Base-by-base conservation (phyloP, 202 grass and related monocot species). In the Thinopyrum obtusiflorum region DNA sequence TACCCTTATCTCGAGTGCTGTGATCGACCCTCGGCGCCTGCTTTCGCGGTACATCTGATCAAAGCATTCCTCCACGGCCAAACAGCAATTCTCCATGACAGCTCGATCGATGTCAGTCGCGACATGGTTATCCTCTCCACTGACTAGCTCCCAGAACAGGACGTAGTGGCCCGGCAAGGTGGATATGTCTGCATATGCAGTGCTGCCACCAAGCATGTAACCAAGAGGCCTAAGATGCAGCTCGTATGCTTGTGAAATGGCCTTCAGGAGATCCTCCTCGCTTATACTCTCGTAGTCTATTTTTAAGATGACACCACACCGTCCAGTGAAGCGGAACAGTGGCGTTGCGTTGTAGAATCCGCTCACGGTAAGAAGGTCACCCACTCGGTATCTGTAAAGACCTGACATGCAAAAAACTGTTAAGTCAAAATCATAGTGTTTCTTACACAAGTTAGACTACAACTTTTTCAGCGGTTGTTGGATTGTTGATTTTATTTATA, bases 381-480 rank as follows among this genome's bases (percentile, higher is more conserved):
- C 84, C 27, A 86, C 68, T 14, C 49, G 61, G 76, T 86, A 86
- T 47, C 84, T 80, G 35, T 86, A 86, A 31, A 86, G 76, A 60
- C 84, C 84, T 86, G 76, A 51, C 10, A 70, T 20, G 51, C 51
- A n/a, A 39, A 46, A 36, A 27, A 5, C 11, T 35, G 31, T 21
- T 0, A 33, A 67, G 40, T 32, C 11, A 81, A 53, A 51, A 18
- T 51, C 15, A 47, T 33, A 76, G 42, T 46, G 12, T 46, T 46
- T 46, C 42, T 46, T 13, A 14, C 42, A 46, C 12, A 46, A 46
- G 42, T 46, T 46, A 4, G 42, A 46, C 42, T 46, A 46, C 42
- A 46, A 46, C 42, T 14, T 14, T 0, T 14, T 46, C 42, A 46
- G 42, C 42, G 12, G 42, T 46, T 46, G 42, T 46, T 46, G 12